Evolutionary conservation across 495 filamentous ascomycete genomes (phyloP), one percentile per base, ranked within the genome.

Genomic region (Jackrogersella multiformis): DNA sequence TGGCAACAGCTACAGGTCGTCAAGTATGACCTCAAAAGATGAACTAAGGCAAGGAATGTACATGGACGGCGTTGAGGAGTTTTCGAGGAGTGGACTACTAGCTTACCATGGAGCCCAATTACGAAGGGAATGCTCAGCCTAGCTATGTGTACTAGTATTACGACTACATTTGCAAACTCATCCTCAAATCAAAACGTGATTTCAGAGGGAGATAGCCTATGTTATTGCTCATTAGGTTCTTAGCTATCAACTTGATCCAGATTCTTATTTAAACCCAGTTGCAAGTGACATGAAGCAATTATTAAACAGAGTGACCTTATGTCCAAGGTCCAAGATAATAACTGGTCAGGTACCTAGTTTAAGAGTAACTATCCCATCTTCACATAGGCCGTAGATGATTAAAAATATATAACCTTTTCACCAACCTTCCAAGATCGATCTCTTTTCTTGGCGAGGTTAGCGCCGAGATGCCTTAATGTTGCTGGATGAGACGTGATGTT

Each of bases 401-500:
- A n/a, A n/a, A 2, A 5, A 6, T 36, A 36, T 5, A 9, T 9
- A 36, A 10, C 12, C 34, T n/a, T n/a, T n/a, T n/a, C n/a, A n/a
- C n/a, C n/a, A n/a, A n/a, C n/a, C n/a, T n/a, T n/a, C 6, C 34
- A 36, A 9, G 12, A 5, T n/a, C 34, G 7, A 36, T 36, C 34
- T 49, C 12, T n/a, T 8, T 49, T 30, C 5, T 32, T 18, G n/a
- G 18, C 3, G 32, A 36, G 7, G 16, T 20, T 15, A 7, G 20
- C 5, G 34, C 49, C 16, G 51, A 41, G 32, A 26, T 34, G 39
- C 10, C 10, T 36, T 21, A 10, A 18, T 35, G 54, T 2, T 16
- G 54, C 16, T 15, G 10, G 9, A 24, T 52, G 35, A 41, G 38
- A 38, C 46, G 36, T 57, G 45, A 66, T 24, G 61, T 60, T 41